Evolutionary conservation across 129 eudicot genomes (phyloP).

Genomic region (Saussurea involucrata): DNA sequence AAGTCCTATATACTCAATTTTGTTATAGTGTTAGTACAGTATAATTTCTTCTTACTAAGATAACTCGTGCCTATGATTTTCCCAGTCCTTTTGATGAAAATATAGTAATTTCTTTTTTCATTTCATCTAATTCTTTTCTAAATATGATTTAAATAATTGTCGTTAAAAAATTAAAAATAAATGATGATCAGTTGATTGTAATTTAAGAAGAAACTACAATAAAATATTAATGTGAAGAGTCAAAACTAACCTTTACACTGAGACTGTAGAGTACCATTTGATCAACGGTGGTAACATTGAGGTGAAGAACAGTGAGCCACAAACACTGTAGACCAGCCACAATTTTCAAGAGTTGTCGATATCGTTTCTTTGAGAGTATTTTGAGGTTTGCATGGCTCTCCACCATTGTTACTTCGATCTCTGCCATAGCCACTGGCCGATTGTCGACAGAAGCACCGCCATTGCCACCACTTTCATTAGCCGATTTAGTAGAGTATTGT

Average conservation of each 20-base stretch:
- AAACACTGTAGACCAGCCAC: constrained; percentile 41
- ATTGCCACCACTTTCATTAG: not conserved
- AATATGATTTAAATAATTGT: not conserved
- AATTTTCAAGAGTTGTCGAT: constrained; percentile 32
- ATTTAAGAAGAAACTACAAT: not conserved
- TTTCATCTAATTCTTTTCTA: not conserved
- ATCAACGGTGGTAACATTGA: constrained; percentile 46
- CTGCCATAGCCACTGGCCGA: constrained; percentile 30
- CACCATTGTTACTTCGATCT: constrained; percentile 55
- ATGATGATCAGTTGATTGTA: not conserved
- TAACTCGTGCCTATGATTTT: no score
- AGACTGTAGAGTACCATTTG: constrained; percentile 44
- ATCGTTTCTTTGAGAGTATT: constrained; percentile 35
- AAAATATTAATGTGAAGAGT: not conserved
- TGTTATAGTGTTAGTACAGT: no score
- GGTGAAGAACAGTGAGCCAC: constrained; percentile 49
- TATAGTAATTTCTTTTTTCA: not conserved
- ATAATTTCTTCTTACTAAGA: no score
- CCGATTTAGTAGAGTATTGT: constrained; percentile 34
- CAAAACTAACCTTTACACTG: constrained; percentile 42
- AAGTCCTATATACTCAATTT: no score
- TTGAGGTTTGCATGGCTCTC: constrained; percentile 55
- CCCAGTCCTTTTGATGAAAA: no score
- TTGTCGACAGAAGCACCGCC: not conserved
- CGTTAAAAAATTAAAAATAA: not conserved